Conservation (phyloP, 495 filamentous ascomycete genomes). For the Ramalina intermedia region DNA sequence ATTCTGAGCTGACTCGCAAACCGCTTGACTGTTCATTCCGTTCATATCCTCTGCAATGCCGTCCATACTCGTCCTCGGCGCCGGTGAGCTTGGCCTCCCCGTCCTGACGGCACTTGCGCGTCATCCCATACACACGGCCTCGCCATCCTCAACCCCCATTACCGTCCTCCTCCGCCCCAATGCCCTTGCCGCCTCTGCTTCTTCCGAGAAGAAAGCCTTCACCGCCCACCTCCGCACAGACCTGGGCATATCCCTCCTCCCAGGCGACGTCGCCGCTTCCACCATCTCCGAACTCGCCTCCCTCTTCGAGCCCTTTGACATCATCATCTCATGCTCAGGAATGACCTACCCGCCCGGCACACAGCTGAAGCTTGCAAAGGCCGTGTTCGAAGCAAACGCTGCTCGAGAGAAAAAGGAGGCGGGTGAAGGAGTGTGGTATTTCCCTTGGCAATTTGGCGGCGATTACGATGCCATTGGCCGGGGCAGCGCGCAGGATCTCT, state of each 20-base stretch:
- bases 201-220: slow-evolving; percentile 14
- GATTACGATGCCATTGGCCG: slow-evolving; percentile 46
- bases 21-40: not conserved
- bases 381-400: slow-evolving; percentile 32
- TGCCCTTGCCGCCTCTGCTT: slow-evolving; percentile 22
- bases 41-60: not conserved
- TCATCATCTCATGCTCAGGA: slow-evolving; percentile 40
- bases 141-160: slow-evolving; percentile 18
- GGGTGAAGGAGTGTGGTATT: slow-evolving; percentile 16
- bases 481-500: slow-evolving; percentile 39
- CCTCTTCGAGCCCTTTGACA: slow-evolving; percentile 33
- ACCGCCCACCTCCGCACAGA: slow-evolving; percentile 12
- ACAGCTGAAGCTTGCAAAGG: slow-evolving; percentile 34
- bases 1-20: not conserved
- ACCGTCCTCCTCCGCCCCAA: slow-evolving; percentile 35
- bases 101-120: slow-evolving; percentile 33
- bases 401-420: slow-evolving; percentile 4
- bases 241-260: slow-evolving; percentile 26
- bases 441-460: slow-evolving; percentile 55
- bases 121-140: slow-evolving; percentile 19
- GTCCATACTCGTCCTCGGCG: slow-evolving; percentile 43
- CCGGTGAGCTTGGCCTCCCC: slow-evolving; percentile 44
- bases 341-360: slow-evolving; percentile 35
- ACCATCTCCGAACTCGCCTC: slow-evolving; percentile 24
- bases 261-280: slow-evolving; percentile 32